Base-by-base conservation (phyloP, 1,284 basidiomycete species). In the Malassezia slooffiae region DNA sequence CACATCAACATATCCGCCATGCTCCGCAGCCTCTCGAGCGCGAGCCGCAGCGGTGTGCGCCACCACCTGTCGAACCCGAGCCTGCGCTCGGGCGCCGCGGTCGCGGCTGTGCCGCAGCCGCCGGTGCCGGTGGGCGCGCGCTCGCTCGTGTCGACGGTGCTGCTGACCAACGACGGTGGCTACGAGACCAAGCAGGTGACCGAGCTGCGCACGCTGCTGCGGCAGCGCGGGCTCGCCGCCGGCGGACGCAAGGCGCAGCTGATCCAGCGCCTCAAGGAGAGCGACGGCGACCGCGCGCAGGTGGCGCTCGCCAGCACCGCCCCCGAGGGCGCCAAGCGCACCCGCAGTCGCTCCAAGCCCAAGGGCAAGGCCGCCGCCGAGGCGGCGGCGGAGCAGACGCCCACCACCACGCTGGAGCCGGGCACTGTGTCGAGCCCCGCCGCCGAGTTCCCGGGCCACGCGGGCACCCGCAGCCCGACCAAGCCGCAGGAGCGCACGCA, bases 171-270 rank as follows among this genome's bases (percentile, higher is more conserved):
- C 13, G 58, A 63, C 37, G n/a, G n/a, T n/a, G 51, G 47, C 26
- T 63, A 63, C 52, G 57, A 63, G 29, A 47, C 34, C 41, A 51
- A 54, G 41, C 54, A 53, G 34, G 42, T 60, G 28, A 43, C 43
- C 26, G 60, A 64, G 41, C 55, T 64, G 47, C 58, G 55, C 42
- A 38, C 54, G 4, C 47, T 60, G 21, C 54, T 64, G 47, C 54
- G 54, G 38, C 54, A 59, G 38, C 59, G 62, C 33, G 58, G 57
- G n/a, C 55, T 64, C 13, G 30, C 60, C 23, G 54, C 50, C n/a
- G 35, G 50, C 11, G 62, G 62, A 31, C 54, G 54, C 29, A 58
- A 61, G 47, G 55, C 57, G 1, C 58, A 64, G 29, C 54, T 64
- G 26, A 50, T 64, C 43, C 50, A 55, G 43, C 57, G 60, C 43